Percentiles rank a stretch among this genome's conserved stretches.
These are phyloP conservation scores for Lipomyces spencermartinsiae DNA, from an alignment of 805 yeast species.

Conservation along the genomic window DNA sequence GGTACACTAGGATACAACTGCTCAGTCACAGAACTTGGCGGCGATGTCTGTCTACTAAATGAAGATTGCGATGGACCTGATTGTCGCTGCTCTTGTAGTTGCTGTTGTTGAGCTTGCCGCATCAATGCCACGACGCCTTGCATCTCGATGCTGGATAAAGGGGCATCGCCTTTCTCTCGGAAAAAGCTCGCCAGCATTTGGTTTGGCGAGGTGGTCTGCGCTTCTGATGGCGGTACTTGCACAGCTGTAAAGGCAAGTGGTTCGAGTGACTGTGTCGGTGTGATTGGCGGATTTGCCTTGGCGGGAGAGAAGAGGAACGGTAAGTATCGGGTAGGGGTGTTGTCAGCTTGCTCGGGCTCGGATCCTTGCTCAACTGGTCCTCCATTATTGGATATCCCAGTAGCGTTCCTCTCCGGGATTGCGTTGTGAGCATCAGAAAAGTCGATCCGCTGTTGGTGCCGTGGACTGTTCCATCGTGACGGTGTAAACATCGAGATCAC, in stretches of 20 bases:
- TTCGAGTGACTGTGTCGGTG: slow-evolving; percentile 11
- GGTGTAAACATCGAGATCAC: slow-evolving; percentile 35
- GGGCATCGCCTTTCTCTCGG: slow-evolving; percentile 73
- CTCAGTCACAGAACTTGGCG: slow-evolving; percentile 22
- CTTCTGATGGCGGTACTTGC: neutral
- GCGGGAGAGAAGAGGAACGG: slow-evolving; percentile 32
- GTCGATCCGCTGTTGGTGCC: slow-evolving; percentile 9
- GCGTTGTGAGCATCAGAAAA: neutral
- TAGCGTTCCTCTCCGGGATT: neutral
- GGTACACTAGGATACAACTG: slow-evolving; percentile 32
- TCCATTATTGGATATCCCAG: neutral
- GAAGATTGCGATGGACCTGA: slow-evolving; percentile 32
- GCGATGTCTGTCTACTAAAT: neutral
- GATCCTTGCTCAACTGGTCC: neutral
- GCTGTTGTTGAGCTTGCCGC: slow-evolving; percentile 47
- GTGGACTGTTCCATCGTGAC: slow-evolving; percentile 19
- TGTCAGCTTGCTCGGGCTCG: neutral
- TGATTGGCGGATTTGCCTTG: slow-evolving; percentile 1
- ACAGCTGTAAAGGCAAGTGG: slow-evolving; percentile 18
- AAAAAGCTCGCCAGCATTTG: slow-evolving; percentile 72
- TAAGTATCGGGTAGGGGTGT: slow-evolving; percentile 13
- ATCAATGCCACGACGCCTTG: slow-evolving; percentile 78
- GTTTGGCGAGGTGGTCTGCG: slow-evolving; percentile 53
- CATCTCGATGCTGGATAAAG: slow-evolving; percentile 73
- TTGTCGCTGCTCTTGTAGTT: slow-evolving; percentile 39